phyloP scores from a whole-genome alignment of 345 rosid genomes.

The Melaleuca quinquenervia region DNA sequence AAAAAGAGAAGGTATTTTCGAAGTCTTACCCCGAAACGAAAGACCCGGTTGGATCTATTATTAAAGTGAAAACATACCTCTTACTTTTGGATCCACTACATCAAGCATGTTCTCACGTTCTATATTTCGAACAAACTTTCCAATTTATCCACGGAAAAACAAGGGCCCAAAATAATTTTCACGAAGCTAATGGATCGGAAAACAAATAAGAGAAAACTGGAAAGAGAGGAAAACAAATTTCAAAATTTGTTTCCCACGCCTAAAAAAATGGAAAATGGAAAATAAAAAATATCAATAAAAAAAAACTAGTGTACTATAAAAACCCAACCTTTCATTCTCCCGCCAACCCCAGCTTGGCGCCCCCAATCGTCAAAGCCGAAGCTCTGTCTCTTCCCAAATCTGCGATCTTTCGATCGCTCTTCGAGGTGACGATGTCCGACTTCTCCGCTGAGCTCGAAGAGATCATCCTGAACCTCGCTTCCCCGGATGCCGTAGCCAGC shows the following conservation, averaged over 20 bases:
- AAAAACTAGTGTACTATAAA: neutral
- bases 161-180: too few relatives aligned
- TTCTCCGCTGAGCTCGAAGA: slow-evolving; percentile 16
- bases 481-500: slow-evolving; percentile 13
- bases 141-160: too few relatives aligned
- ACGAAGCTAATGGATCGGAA: too few relatives aligned
- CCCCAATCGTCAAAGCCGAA: neutral
- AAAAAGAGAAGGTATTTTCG: neutral
- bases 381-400: neutral
- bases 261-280: neutral
- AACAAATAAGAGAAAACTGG: too few relatives aligned
- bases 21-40: neutral
- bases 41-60: neutral
- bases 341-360: neutral
- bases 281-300: neutral
- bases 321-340: neutral
- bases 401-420: neutral
- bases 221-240: too few relatives aligned
- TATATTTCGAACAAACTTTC: too few relatives aligned
- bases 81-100: neutral
- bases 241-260: neutral
- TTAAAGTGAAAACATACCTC: neutral
- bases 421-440: neutral
- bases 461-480: slow-evolving; percentile 15
- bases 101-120: neutral